Conservation (phyloP, 495 filamentous ascomycete genomes). For the Darksidea phi region DNA sequence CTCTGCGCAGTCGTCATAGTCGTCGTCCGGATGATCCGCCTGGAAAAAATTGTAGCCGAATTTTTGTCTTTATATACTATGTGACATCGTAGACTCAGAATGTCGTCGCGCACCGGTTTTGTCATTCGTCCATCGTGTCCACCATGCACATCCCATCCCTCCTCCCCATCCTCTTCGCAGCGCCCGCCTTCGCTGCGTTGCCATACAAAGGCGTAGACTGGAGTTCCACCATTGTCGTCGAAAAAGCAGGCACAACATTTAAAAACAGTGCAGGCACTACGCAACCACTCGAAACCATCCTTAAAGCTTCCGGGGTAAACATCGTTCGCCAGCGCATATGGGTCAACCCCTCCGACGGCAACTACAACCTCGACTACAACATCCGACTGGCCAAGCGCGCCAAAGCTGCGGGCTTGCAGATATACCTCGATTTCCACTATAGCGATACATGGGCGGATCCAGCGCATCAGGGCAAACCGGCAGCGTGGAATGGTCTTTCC, state of each 20-base stretch:
- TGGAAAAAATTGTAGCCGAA: too few species aligned
- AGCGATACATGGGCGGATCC: constrained; percentile 64
- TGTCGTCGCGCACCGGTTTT: too few species aligned
- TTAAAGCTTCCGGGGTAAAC: constrained; percentile 64
- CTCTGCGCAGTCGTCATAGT: too few species aligned
- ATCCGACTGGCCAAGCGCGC: constrained; percentile 63
- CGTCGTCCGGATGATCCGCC: too few species aligned
- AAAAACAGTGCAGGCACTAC: constrained; percentile 54
- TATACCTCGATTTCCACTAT: constrained; percentile 71
- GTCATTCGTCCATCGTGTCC: too few species aligned
- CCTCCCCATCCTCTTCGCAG: constrained; percentile 8
- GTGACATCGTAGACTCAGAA: too few species aligned
- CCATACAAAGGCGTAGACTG: constrained; percentile 70
- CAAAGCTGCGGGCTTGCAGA: constrained; percentile 59
- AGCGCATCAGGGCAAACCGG: constrained; percentile 40
- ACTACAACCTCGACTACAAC: constrained; percentile 69
- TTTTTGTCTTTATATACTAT: too few species aligned
- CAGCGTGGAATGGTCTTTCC: constrained; percentile 36
- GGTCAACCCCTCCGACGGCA: constrained; percentile 66
- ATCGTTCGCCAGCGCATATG: constrained; percentile 70
- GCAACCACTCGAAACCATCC: constrained; percentile 61
- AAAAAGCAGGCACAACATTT: constrained; percentile 60
- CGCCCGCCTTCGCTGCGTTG: constrained; percentile 47
- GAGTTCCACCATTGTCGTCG: constrained; percentile 66
- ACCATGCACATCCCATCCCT: constrained; percentile 20